Percentiles rank a stretch among this genome's conserved stretches.
Evolutionary conservation across 208 protist genomes (phyloP).

Genomic region (Acanthamoeba triangularis): DNA sequence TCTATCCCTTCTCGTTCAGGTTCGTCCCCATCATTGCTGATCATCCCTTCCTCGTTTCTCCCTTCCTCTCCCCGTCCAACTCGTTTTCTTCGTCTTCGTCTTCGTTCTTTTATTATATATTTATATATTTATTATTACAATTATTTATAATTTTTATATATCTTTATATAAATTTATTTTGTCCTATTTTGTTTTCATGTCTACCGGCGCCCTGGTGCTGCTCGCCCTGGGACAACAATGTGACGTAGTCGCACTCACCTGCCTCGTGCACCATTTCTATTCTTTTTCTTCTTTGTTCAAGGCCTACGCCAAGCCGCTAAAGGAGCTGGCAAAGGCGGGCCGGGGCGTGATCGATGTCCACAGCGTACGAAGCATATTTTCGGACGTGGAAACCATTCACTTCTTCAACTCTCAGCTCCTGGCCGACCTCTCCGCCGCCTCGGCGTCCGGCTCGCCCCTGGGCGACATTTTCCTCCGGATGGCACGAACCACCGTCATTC

Average conservation of each 20-base stretch:
- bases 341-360: slow-evolving; percentile 40
- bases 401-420: slow-evolving; percentile 75
- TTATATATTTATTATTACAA: neutral
- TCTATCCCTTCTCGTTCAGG: slow-evolving; percentile 27
- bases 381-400: slow-evolving; percentile 58
- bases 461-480: slow-evolving; percentile 67
- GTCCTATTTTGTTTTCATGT: neutral
- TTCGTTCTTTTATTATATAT: neutral
- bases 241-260: neutral
- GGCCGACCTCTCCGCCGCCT: slow-evolving; percentile 9
- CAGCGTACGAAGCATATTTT: slow-evolving; percentile 48
- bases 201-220: neutral
- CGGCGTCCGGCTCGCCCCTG: neutral
- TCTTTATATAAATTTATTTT: neutral
- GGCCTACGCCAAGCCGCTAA: slow-evolving; percentile 38
- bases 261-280: neutral
- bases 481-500: neutral
- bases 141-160: neutral
- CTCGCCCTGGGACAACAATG: neutral
- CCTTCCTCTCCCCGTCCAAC: neutral
- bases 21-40: neutral
- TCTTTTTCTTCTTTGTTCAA: neutral
- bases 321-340: slow-evolving; percentile 25
- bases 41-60: neutral
- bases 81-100: neutral